These are phyloP conservation scores for Nasturtium officinale DNA, from an alignment of 345 rosid species.

Conservation along the genomic window DNA sequence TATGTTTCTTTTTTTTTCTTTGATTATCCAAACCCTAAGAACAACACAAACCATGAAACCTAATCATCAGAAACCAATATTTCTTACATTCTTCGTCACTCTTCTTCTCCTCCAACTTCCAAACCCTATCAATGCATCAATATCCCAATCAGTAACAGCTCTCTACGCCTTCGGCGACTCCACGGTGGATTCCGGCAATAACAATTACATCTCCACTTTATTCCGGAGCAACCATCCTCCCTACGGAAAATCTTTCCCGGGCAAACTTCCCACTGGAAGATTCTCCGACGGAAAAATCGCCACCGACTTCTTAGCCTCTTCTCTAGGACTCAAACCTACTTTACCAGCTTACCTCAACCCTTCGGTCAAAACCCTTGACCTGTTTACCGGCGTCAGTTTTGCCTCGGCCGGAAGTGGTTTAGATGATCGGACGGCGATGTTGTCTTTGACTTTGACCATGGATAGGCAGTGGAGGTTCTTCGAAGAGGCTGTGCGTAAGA, in stretches of 20 bases:
- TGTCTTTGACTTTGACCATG: conserved; percentile 21
- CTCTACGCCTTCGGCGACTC: conserved; percentile 49
- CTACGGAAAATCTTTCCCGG: conserved; percentile 43
- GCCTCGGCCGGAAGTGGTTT: conserved; percentile 49
- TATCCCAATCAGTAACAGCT: conserved; percentile 39
- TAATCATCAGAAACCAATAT: conserved; percentile 9
- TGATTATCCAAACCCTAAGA: background rate
- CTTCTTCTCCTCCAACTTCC: conserved; percentile 27
- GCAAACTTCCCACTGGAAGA: conserved; percentile 42
- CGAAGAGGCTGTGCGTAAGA: conserved; percentile 36
- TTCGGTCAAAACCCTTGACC: conserved; percentile 22
- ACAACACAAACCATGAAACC: conserved; percentile 19
- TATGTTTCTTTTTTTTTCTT: background rate
- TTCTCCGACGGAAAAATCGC: conserved; percentile 46
- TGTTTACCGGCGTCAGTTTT: conserved; percentile 47
- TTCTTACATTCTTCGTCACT: conserved; percentile 22
- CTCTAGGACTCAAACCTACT: conserved; percentile 41
- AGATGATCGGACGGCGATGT: conserved; percentile 33
- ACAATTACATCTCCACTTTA: conserved; percentile 38
- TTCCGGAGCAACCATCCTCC: conserved; percentile 37
- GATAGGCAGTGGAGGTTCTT: conserved; percentile 38
- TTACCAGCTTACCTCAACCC: conserved; percentile 48
- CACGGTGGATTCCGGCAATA: conserved; percentile 48
- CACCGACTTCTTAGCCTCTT: conserved; percentile 42
- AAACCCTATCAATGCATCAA: conserved; percentile 31